phyloP scores from a whole-genome alignment of 352 stramenopile genomes.

The Phytophthora citricola region DNA sequence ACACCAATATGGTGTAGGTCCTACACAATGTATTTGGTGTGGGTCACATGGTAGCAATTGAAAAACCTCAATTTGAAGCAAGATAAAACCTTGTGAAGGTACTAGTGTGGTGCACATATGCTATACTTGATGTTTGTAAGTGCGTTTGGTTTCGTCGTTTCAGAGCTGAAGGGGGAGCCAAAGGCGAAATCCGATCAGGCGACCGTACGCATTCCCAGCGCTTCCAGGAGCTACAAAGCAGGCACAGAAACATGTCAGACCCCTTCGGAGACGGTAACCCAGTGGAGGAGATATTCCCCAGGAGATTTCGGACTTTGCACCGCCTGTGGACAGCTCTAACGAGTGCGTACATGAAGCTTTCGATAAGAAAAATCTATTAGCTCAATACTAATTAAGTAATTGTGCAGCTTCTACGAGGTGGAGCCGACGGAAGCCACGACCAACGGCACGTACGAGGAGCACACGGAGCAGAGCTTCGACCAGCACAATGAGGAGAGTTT shows the following conservation, averaged over 20 bases:
- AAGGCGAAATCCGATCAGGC: constrained; percentile 25
- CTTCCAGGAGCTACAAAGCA: constrained; percentile 3
- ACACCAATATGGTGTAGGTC: constrained; percentile 4
- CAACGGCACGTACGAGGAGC: constrained; percentile 22
- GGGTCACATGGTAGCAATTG: background rate
- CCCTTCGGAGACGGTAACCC: constrained; percentile 59
- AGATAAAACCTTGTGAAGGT: constrained; percentile 19
- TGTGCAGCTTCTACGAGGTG: constrained; percentile 69
- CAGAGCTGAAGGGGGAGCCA: constrained; percentile 21
- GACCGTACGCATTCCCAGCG: constrained; percentile 18
- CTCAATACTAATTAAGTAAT: too few relatives aligned
- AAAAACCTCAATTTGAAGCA: constrained; percentile 40
- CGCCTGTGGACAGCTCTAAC: constrained; percentile 52
- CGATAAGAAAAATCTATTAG: too few relatives aligned
- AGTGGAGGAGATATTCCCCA: constrained; percentile 33
- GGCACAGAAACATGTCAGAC: constrained; percentile 50
- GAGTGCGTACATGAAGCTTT: constrained; percentile 45
- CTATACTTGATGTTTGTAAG: constrained; percentile 24
- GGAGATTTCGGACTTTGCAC: constrained; percentile 70
- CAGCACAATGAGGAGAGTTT: constrained; percentile 27
- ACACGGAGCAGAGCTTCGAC: constrained; percentile 15
- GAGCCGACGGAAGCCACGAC: constrained; percentile 42
- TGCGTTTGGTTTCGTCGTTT: constrained; percentile 19
- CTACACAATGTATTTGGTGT: background rate
- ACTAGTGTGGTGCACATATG: constrained; percentile 11